Conservation (phyloP, 345 rosid genomes). For the Aquilaria sinensis region DNA sequence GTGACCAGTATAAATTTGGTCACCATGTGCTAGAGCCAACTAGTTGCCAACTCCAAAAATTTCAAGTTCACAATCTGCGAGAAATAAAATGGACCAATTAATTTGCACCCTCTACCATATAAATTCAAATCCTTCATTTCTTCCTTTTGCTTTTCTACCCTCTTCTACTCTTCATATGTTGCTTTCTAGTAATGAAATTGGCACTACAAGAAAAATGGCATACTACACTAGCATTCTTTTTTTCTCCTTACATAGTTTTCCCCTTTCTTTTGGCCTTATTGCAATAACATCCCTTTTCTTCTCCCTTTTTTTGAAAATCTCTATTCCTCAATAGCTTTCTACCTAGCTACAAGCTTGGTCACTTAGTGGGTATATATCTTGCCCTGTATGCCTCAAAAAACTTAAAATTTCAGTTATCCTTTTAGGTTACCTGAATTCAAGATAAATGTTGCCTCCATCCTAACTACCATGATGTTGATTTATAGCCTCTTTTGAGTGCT, state of each 20-base stretch:
- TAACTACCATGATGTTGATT: constrained; percentile 67
- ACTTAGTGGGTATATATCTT: constrained; percentile 26
- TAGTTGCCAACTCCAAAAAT: no score
- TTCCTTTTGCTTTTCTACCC: constrained; percentile 61
- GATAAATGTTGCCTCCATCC: constrained; percentile 49
- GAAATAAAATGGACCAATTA: constrained; percentile 22
- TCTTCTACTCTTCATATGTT: constrained; percentile 73
- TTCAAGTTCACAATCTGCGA: no score
- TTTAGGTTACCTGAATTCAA: constrained; percentile 69
- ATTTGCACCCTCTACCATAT: constrained; percentile 40
- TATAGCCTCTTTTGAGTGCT: constrained; percentile 60
- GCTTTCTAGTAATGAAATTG: constrained; percentile 72
- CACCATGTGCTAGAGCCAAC: no score
- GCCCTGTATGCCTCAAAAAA: constrained; percentile 43
- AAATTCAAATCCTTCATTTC: constrained; percentile 54
- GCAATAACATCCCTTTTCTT: constrained; percentile 48
- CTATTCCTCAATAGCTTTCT: constrained; percentile 55
- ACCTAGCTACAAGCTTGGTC: constrained; percentile 39
- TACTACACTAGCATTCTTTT: constrained; percentile 53
- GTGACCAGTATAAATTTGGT: no score
- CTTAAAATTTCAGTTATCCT: constrained; percentile 72
- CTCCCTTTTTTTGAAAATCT: constrained; percentile 71
- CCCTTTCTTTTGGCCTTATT: constrained; percentile 40
- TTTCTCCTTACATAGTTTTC: constrained; percentile 36
- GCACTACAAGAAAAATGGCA: constrained; percentile 62